phyloP scores from a whole-genome alignment of 2,329 filamentous ascomycete genomes.

The Alternaria dauci region DNA sequence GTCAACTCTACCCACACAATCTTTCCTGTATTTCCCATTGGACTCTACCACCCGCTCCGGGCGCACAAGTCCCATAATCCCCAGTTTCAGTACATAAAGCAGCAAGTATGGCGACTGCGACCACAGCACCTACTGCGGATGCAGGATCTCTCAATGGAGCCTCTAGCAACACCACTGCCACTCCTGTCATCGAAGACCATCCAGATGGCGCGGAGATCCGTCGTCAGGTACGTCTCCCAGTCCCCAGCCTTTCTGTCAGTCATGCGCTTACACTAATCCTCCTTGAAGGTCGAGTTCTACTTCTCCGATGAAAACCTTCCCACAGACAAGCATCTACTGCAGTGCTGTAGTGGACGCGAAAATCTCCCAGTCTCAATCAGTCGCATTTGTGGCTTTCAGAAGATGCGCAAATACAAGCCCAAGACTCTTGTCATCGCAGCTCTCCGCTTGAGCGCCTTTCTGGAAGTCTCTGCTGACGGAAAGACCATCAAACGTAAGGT shows the following conservation, averaged over 20 bases:
- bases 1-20: background rate
- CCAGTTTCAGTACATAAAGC: background rate
- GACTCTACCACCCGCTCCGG: background rate
- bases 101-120: slow-evolving; percentile 10
- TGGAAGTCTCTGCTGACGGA: slow-evolving; percentile 54
- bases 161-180: background rate
- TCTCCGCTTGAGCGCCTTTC: slow-evolving; percentile 53
- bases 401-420: slow-evolving; percentile 58
- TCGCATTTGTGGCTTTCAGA: slow-evolving; percentile 55
- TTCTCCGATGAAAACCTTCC: slow-evolving; percentile 60
- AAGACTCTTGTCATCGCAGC: slow-evolving; percentile 49
- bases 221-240: slow-evolving; percentile 32
- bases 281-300: slow-evolving; percentile 57
- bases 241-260: background rate
- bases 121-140: background rate
- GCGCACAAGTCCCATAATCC: background rate
- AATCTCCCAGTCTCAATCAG: slow-evolving; percentile 56
- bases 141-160: background rate
- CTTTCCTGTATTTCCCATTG: background rate
- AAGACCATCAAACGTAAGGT: slow-evolving; percentile 55
- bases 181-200: slow-evolving; percentile 24
- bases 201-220: slow-evolving; percentile 41
- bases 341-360: slow-evolving; percentile 51
- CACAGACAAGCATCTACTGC: slow-evolving; percentile 54
- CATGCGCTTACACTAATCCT: slow-evolving; percentile 8